Base-by-base conservation (phyloP, 1,139 yeast species). In the Candida sojae region DNA sequence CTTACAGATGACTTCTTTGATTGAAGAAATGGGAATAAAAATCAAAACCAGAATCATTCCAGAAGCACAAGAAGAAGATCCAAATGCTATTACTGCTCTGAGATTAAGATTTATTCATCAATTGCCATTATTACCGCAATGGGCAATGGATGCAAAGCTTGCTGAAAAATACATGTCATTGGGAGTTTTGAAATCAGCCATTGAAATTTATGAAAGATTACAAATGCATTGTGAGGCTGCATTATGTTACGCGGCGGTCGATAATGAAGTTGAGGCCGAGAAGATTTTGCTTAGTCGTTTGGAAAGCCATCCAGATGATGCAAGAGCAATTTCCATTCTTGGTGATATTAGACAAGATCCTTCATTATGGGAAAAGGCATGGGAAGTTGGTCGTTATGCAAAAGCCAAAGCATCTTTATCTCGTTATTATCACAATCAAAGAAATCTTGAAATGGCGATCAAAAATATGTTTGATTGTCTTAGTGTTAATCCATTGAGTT, bases 331-430 rank as follows among this genome's bases (percentile, higher is more conserved):
- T 62, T 84, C 95, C 0, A 84, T 93, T 42, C 73, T 89, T 48
- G 99, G 99, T 53, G 98, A 92, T 63, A 77, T 95, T 38, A 84
- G 81, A 48, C 83, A 80, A 53, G 91, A 91, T 57, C 95, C 97
- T 2, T 58, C 64, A 11, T 72, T 83, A 51, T 93, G 98, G 98
- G 77, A 74, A 51, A 82, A 83, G 60, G 87, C 97, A 11, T 95
- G 99, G 99, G 83, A 84, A 42, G 66, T 88, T 46, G 95, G 96
- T 23, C 80, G 79, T 53, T 91, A 91, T 56, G 82, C 93, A 33
- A 84, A 87, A 52, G 97, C 99, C 1, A 92, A 92, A 63, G 82
- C 89, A 29, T 83, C 97, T 0, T 73, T 95, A 33, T 90, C 96
- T 0, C 81, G 79, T 50, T 89, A 80, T 61, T 84, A 79, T 63